A percentile compares a stretch with the other conserved stretches of the same genome.
phyloP scores from a whole-genome alignment of 2,329 filamentous ascomycete species.

The Ophiocordyceps camponoti-floridani region DNA sequence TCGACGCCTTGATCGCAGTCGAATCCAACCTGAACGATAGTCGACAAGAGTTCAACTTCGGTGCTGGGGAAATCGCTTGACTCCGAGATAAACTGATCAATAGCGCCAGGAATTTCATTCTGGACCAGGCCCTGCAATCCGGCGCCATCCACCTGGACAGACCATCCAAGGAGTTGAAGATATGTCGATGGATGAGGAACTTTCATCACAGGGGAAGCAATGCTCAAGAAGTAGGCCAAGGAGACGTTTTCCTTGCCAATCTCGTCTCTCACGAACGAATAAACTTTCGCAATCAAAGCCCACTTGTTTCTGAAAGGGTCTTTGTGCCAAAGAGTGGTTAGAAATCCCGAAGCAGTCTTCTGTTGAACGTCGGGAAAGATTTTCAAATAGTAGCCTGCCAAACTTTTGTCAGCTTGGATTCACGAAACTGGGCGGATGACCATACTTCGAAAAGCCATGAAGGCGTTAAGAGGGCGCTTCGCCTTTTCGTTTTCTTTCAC shows the following conservation, averaged over 20 bases:
- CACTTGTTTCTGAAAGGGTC: slow-evolving; percentile 32
- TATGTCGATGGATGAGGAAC: slow-evolving; percentile 26
- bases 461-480: slow-evolving; percentile 13
- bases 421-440: neutral
- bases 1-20: slow-evolving; percentile 6
- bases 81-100: slow-evolving; percentile 1
- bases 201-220: slow-evolving; percentile 26
- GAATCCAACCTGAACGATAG: slow-evolving; percentile 9
- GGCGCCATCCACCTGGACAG: slow-evolving; percentile 13
- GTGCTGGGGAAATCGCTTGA: slow-evolving; percentile 7
- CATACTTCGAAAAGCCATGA: slow-evolving; percentile 16
- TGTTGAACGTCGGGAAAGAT: slow-evolving; percentile 28
- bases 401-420: slow-evolving; percentile 1
- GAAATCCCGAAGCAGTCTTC: slow-evolving; percentile 30
- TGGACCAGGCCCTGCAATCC: slow-evolving; percentile 5
- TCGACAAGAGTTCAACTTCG: slow-evolving; percentile 11
- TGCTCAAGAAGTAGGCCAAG: slow-evolving; percentile 25
- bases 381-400: slow-evolving; percentile 25
- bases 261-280: slow-evolving; percentile 32
- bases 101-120: slow-evolving; percentile 1
- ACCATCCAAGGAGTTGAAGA: slow-evolving; percentile 27
- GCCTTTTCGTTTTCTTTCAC: slow-evolving; percentile 3
- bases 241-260: slow-evolving; percentile 25
- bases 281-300: slow-evolving; percentile 34
- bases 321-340: slow-evolving; percentile 28